Base-by-base conservation (phyloP, 176 grass and related monocot genomes). In the Aegilops longissima region DNA sequence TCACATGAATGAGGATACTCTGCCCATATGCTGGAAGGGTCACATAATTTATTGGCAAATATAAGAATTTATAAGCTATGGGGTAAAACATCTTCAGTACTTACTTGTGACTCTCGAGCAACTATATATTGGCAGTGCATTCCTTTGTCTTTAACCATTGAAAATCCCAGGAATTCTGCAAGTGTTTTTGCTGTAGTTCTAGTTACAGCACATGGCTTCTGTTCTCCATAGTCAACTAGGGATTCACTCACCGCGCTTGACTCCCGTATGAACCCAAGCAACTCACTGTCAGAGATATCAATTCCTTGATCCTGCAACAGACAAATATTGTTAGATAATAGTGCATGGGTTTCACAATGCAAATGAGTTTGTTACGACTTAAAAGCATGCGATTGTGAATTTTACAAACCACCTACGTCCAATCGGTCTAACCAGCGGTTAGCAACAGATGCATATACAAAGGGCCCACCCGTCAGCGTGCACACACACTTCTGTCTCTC, bases 221-320 rank as follows among this genome's bases (percentile, higher is more conserved):
- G 93, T 29, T 87, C 91, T 30, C 96, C 96, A 65, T 98, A 98
- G 83, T 98, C 90, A 81, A 89, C 81, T 84, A 98, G 86, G 72
- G 96, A 98, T 85, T 98, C 92, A 83, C 96, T 98, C 96, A 98
- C 95, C 67, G 93, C 92, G 83, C 89, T 98, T 1, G 93, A 98
- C 77, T 98, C 91, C 39, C 90, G 92, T 85, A 98, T 98, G 72
- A 93, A 95, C 88, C 89, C 91, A 87, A 98, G 91, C 86, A 98
- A 83, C 33, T 33, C 90, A 79, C 90, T 91, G 49, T 95, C 92
- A 79, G 93, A 90, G 83, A 98, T 89, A 90, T 98, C 96, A 86
- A 92, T 95, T 73, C 91, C 96, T 91, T 94, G 93, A 70, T 98
- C 95, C 96, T 98, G 92, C 63, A 78, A 84, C 40, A 81, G 58